Evolutionary conservation across 371 early-diverging fungal genomes (phyloP), one percentile per base, ranked within the genome.

Genomic region (Chytridium lagenaria): DNA sequence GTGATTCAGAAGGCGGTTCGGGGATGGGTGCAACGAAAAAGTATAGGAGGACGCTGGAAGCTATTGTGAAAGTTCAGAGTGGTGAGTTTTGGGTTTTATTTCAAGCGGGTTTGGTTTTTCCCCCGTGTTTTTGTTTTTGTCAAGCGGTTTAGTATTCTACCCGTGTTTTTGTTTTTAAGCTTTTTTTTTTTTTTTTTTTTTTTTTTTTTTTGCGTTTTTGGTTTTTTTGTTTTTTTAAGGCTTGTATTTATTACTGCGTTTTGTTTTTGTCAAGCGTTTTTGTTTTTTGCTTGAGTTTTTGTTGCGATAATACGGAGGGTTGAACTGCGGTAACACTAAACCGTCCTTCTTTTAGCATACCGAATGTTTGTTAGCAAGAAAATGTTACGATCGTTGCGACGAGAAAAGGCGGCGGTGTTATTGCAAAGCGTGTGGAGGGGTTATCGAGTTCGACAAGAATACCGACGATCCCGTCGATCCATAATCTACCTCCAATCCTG

Each of bases 401-500:
- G 33, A 33, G 10, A 2, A 7, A 79, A 77, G 22, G 93, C 95
- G 33, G 44, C 94, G 1, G 71, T 90, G 64, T 74, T 78, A 44
- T 90, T 97, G 50, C 98, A 98, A 82, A 83, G 7, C 28, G 30
- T 10, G n/a, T 66, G 49, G 44, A 3, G 66, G 3, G 26, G 66
- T 5, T 40, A 66, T 44, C 3, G 30, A n/a, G 2, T 30, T 15
- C 38, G 44, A 2, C 2, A 40, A 16, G 10, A 10, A 23, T 40
- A 34, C 44, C 3, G 26, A 40, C 30, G 37, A 12, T 2, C 30
- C 44, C 49, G 77, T 22, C 74, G 77, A 23, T 65, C 75, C 71
- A 73, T 12, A 19, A 80, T 85, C 49, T 84, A 90, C 52, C 74
- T 95, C 40, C 99, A 99, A 82, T 87, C 92, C 10, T 88, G 88